These are phyloP conservation scores for Trametes sanguinea DNA, from an alignment of 768 basidiomycete genomes.

Conservation along the genomic window DNA sequence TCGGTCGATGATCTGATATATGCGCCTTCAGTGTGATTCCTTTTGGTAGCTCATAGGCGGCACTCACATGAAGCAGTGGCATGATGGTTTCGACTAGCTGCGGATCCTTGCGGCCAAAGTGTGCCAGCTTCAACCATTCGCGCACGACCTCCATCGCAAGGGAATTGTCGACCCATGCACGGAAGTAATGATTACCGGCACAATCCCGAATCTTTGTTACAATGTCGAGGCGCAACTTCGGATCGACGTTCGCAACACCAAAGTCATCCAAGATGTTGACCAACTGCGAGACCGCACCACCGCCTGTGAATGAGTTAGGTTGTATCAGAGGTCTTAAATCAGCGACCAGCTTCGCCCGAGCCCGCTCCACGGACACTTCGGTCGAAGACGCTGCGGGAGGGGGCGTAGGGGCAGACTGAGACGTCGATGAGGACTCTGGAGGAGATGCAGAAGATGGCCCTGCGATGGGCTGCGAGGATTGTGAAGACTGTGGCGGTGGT, in stretches of 20 bases:
- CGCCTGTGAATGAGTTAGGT: conserved; percentile 63
- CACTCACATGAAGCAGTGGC: conserved; percentile 84
- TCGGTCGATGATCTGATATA: conserved; percentile 76
- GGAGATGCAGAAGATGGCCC: conserved; percentile 31
- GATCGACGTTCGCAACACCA: conserved; percentile 65
- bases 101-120: conserved; percentile 54
- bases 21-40: neutral
- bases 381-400: conserved; percentile 34
- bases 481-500: neutral
- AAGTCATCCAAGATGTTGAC: conserved; percentile 59
- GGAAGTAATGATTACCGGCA: conserved; percentile 84
- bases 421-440: conserved; percentile 11
- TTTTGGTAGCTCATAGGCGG: conserved; percentile 4
- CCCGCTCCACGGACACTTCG: conserved; percentile 45
- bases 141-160: conserved; percentile 75
- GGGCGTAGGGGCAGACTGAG: conserved; percentile 35
- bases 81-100: conserved; percentile 74
- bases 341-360: conserved; percentile 53
- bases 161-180: conserved; percentile 81
- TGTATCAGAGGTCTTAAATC: conserved; percentile 59
- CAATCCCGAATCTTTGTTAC: conserved; percentile 80
- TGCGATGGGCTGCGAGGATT: conserved; percentile 35
- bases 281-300: conserved; percentile 65
- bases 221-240: conserved; percentile 68
- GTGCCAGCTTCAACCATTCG: conserved; percentile 79